Evolutionary conservation across 2,329 filamentous ascomycete species (phyloP), one percentile per base, ranked within the genome.

Genomic region (Fusarium sp.): DNA sequence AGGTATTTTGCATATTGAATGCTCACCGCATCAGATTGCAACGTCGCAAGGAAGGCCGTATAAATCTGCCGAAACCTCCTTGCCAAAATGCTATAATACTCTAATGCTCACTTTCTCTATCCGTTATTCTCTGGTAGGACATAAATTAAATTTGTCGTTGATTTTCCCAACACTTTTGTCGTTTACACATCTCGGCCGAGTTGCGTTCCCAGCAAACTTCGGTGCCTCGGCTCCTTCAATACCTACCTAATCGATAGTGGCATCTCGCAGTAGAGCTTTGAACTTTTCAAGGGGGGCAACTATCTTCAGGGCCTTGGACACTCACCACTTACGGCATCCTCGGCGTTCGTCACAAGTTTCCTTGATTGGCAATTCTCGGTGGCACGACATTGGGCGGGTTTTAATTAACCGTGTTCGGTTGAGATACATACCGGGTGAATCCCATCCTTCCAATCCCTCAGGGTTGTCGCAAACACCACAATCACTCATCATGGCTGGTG

Each of bases 401-500:
- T 57, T 22, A 30, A 57, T 51, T 44, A 18, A 44, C 38, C 30
- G 24, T 10, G 20, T 22, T 32, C 30, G 14, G 26, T 38, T 41
- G 47, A 47, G 60, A 74, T 52, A 63, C 42, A 56, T 51, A 73
- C 30, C 15, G 45, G 34, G 38, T 32, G 38, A 58, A 39, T 44
- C n/a, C 17, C 45, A 45, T 51, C 66, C 66, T 52, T 64, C 26
- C 48, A 26, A 18, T 30, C 54, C 44, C 50, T 45, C 39, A 66
- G 28, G 32, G 32, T 39, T 70, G 60, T 55, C 34, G 42, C 56
- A 66, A 51, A 67, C 54, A 68, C 39, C 69, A 42, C 41, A 68
- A 57, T 44, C n/a, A 17, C 34, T 34, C 48, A 74, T 55, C 51
- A 82, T 81, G 80, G 81, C 80, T 45, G 82, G 80, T 52, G 82